Evolutionary conservation across 1,139 yeast genomes (phyloP), one percentile per base, ranked within the genome.

Genomic region (Tardiomyces blankii): DNA sequence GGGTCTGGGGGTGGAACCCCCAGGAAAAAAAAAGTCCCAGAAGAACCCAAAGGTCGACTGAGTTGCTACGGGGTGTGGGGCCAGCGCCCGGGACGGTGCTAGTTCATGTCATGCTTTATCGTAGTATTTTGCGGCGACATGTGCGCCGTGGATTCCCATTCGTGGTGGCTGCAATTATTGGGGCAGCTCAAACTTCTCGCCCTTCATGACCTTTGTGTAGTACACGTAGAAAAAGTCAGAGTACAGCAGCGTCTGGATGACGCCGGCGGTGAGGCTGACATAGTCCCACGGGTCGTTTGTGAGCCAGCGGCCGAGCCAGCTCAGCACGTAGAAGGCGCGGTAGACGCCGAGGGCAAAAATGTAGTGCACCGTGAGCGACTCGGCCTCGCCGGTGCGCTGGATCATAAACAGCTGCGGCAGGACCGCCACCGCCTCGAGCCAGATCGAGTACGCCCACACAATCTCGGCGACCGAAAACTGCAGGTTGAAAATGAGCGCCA

Each of bases 161-260:
- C n/a, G n/a, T n/a, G n/a, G 25, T 7, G 25, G 25, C 25, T 21
- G 25, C 25, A 7, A n/a, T 12, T 18, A 81, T 46, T 78, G 83
- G 9, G 95, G 95, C 57, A 91, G 74, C 55, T 82, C 84, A 58
- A 87, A 82, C 59, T 78, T 79, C 64, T 81, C 76, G 42, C 94
- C 95, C 62, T 82, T 80, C 73, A 88, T 72, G 45, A 91, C 96
- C 64, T 76, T 79, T 49, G 75, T 73, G 69, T 89, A 89, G 68
- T 91, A 91, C 53, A 91, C 75, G 68, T 87, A 91, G 70, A 91
- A 91, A 72, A 91, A 91, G 67, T 91, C 98, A 1, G 96, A 86
- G 68, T 91, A 91, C 35, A 91, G 67, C 43, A 79, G 71, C 0
- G 97, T 87, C 68, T 91, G 98, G 42, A 87, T 64, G 41, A 91